Percentiles rank a stretch among this genome's conserved stretches.
Evolutionary conservation across 371 early-diverging fungal genomes (phyloP).

Genomic region (Rhizopus stolonifer): DNA sequence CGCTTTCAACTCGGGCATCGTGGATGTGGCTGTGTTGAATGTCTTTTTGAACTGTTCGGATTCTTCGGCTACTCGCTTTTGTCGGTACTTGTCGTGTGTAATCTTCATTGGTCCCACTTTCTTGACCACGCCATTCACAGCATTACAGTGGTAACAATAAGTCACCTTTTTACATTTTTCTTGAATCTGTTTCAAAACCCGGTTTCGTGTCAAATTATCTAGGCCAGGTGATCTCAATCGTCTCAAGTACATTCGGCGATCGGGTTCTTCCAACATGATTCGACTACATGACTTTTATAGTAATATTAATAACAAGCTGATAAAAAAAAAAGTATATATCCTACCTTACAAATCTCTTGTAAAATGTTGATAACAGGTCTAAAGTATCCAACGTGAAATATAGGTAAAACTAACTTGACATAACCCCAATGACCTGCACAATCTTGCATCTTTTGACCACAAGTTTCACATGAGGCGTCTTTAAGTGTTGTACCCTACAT

Average conservation of each 20-base stretch:
- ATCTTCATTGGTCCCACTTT: slow-evolving; percentile 96
- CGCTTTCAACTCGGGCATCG: slow-evolving; percentile 74
- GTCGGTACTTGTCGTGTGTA: slow-evolving; percentile 92
- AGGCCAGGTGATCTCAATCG: slow-evolving; percentile 76
- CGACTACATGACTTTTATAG: slow-evolving; percentile 73
- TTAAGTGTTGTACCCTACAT: slow-evolving; percentile 91
- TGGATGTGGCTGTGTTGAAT: slow-evolving; percentile 70
- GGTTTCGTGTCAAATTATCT: slow-evolving; percentile 78
- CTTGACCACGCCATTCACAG: slow-evolving; percentile 90
- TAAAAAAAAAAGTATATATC: neutral
- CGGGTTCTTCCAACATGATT: slow-evolving; percentile 84
- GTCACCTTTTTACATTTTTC: slow-evolving; percentile 88
- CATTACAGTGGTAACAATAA: slow-evolving; percentile 86
- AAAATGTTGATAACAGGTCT: slow-evolving; percentile 86
- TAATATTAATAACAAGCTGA: neutral
- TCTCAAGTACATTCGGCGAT: slow-evolving; percentile 69
- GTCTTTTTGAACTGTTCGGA: slow-evolving; percentile 71
- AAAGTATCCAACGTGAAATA: slow-evolving; percentile 98
- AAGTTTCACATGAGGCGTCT: slow-evolving; percentile 86
- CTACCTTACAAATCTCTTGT: slow-evolving; percentile 97
- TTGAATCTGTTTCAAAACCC: slow-evolving; percentile 82
- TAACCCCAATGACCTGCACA: slow-evolving; percentile 99
- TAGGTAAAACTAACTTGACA: slow-evolving; percentile 92
- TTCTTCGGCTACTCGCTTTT: slow-evolving; percentile 75
- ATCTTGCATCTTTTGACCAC: slow-evolving; percentile 84